Evolutionary conservation across 2,329 filamentous ascomycete genomes (phyloP).

Genomic region (Macrophomina phaseolina): DNA sequence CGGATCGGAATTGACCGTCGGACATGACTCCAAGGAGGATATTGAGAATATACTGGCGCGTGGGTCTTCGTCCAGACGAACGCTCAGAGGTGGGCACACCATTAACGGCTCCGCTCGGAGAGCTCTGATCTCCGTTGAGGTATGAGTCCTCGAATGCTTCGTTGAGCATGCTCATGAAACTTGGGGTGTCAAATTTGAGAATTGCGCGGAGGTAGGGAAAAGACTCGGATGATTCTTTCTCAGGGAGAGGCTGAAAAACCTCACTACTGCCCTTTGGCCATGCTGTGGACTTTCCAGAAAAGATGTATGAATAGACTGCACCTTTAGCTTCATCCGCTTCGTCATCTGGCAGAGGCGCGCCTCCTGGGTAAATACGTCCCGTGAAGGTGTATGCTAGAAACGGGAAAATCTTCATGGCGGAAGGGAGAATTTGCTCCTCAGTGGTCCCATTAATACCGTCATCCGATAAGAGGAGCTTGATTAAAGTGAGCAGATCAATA

Average conservation of each 20-base stretch:
- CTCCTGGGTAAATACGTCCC: conserved; percentile 88
- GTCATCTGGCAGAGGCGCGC: conserved; percentile 73
- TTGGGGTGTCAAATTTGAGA: conserved; percentile 85
- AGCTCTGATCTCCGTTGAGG: conserved; percentile 78
- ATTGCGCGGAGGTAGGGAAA: conserved; percentile 87
- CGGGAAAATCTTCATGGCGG: conserved; percentile 89
- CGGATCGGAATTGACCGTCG: conserved; percentile 71
- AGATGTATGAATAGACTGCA: conserved; percentile 90
- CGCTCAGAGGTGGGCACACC: conserved; percentile 32
- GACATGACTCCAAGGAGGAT: conserved; percentile 93
- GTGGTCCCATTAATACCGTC: conserved; percentile 60
- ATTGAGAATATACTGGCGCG: conserved; percentile 89
- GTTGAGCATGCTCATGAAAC: conserved; percentile 92
- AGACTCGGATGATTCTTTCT: conserved; percentile 65
- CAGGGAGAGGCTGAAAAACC: conserved; percentile 58
- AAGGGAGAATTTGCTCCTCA: conserved; percentile 67
- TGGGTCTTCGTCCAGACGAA: conserved; percentile 57
- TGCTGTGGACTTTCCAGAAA: conserved; percentile 77
- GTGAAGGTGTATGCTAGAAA: conserved; percentile 93
- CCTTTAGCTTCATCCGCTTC: conserved; percentile 79
- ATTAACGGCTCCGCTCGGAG: conserved; percentile 57
- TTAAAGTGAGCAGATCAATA: conserved; percentile 76
- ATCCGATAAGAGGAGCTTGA: conserved; percentile 61
- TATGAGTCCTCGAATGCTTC: conserved; percentile 97
- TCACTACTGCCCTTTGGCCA: conserved; percentile 73